A percentile compares a stretch with the other conserved stretches of the same genome.
phyloP scores from a whole-genome alignment of 2,329 filamentous ascomycete genomes.

The Phyllosticta capitalensis region DNA sequence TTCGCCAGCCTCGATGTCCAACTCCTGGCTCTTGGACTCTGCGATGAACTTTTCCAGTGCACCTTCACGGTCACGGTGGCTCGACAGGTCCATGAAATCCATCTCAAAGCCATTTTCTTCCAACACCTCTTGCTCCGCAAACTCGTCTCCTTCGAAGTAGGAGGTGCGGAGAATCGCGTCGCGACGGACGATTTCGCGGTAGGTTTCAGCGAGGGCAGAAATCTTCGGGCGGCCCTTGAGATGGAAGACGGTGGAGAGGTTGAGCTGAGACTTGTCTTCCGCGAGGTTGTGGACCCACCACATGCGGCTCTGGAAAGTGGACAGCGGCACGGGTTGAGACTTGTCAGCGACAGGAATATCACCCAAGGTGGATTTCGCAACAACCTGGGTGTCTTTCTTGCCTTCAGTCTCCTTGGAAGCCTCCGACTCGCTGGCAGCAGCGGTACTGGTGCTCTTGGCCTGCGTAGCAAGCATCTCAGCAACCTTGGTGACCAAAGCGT shows the following conservation, averaged over 20 bases:
- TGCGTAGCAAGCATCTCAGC: not conserved
- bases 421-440: not conserved
- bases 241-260: conserved; percentile 14
- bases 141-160: conserved; percentile 18
- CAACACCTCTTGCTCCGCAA: conserved; percentile 16
- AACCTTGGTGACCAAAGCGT: conserved; percentile 1
- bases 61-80: conserved; percentile 10
- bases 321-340: conserved; percentile 16
- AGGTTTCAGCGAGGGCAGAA: conserved; percentile 10
- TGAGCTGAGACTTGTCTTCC: conserved; percentile 16
- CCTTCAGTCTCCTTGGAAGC: not conserved
- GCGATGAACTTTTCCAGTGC: conserved; percentile 11
- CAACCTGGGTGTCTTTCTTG: not conserved
- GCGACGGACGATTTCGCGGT: conserved; percentile 14
- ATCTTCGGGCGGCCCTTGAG: conserved; percentile 14
- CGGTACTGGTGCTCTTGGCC: not conserved
- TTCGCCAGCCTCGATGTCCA: conserved; percentile 18
- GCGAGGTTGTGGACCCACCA: conserved; percentile 19
- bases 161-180: conserved; percentile 16
- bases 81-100: conserved; percentile 14
- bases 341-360: not conserved
- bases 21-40: conserved; percentile 3
- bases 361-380: not conserved
- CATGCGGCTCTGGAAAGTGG: conserved; percentile 17
- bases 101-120: conserved; percentile 13